A percentile compares a stretch with the other conserved stretches of the same genome.
Evolutionary conservation across 257 asterid species (phyloP).

Genomic region (Nicotiana noctiflora): DNA sequence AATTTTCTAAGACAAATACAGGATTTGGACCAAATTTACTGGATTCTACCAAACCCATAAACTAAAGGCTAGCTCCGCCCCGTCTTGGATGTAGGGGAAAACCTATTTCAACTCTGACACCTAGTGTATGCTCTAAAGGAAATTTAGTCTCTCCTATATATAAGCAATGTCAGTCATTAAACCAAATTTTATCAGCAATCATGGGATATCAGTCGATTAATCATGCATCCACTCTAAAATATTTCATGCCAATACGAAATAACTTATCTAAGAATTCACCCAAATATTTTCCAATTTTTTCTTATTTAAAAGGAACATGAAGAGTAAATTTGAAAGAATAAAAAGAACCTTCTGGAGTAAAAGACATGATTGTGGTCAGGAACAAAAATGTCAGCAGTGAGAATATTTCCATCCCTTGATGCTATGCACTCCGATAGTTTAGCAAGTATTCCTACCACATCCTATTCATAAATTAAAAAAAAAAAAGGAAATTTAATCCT

Average conservation of each 20-base stretch:
- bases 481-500: neutral
- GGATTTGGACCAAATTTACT: no score
- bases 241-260: neutral
- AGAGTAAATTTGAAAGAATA: neutral
- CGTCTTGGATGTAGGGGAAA: neutral
- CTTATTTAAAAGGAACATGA: neutral
- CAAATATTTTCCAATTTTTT: neutral
- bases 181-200: neutral
- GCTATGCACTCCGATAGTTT: constrained; percentile 89
- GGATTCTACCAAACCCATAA: no score
- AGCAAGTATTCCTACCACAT: constrained; percentile 85
- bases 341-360: constrained; percentile 74
- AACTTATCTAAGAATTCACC: neutral
- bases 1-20: no score
- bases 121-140: neutral
- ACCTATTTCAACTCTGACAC: neutral
- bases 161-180: neutral
- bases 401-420: constrained; percentile 85
- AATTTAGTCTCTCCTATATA: neutral
- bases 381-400: constrained; percentile 80
- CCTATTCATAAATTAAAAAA: constrained; percentile 31
- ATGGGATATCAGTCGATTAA: neutral
- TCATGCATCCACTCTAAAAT: neutral
- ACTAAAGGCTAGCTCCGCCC: no score
- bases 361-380: constrained; percentile 75